phyloP scores from a whole-genome alignment of 805 yeast genomes.

The Brettanomyces naardenensis region DNA sequence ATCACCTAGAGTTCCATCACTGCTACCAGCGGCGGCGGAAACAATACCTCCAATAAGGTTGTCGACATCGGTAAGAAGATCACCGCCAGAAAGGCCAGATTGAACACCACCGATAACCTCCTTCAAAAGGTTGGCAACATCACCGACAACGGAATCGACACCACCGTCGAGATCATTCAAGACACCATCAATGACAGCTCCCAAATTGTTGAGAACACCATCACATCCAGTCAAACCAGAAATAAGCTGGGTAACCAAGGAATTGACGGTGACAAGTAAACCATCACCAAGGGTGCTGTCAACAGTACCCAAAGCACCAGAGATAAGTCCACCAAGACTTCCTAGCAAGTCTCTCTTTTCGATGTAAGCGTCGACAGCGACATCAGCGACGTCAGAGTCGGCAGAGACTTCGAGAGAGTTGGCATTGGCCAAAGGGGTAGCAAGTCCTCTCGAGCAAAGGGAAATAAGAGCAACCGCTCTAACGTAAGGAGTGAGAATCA shows the following conservation, averaged over 20 bases:
- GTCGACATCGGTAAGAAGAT: neutral
- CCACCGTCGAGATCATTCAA: neutral
- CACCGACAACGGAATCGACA: neutral
- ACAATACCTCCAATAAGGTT: neutral
- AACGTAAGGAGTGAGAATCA: neutral
- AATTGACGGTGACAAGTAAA: neutral
- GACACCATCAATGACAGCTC: slow-evolving; percentile 1
- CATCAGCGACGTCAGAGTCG: neutral
- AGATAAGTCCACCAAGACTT: neutral
- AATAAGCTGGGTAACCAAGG: neutral
- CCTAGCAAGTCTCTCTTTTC: neutral
- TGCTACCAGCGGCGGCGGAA: neutral
- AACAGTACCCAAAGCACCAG: neutral
- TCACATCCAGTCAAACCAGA: slow-evolving; percentile 1
- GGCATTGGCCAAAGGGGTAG: neutral
- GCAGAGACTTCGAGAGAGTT: neutral
- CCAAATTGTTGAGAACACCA: slow-evolving; percentile 1
- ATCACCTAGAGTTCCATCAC: neutral
- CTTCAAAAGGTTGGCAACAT: neutral
- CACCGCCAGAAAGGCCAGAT: neutral
- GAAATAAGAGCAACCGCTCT: neutral
- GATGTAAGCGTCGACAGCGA: neutral
- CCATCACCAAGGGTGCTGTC: neutral
- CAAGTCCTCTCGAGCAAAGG: neutral
- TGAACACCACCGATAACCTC: neutral